phyloP scores from a whole-genome alignment of 2,329 filamentous ascomycete genomes.

The Claviceps lovelessii region DNA sequence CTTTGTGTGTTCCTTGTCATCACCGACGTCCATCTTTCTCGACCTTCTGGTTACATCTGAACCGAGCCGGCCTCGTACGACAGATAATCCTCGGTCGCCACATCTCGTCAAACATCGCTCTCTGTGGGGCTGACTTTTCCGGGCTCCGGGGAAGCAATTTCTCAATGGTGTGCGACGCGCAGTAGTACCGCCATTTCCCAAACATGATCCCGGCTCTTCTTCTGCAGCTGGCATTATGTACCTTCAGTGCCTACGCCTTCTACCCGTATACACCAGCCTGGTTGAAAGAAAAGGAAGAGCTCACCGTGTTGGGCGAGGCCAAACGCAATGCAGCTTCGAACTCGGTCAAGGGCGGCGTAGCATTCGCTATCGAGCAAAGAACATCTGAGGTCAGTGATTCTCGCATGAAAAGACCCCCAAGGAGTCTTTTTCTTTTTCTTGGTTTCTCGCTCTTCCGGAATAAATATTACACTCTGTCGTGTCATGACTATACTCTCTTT shows the following conservation, averaged over 20 bases:
- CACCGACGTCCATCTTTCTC: background rate
- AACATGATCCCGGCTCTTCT: slow-evolving; percentile 27
- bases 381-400: slow-evolving; percentile 8
- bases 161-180: slow-evolving; percentile 1
- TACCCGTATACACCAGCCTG: slow-evolving; percentile 29
- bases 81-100: background rate
- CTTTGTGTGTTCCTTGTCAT: background rate
- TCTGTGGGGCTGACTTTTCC: background rate
- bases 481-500: slow-evolving; percentile 12
- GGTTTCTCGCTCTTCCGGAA: too few relatives aligned
- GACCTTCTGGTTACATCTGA: background rate
- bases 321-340: slow-evolving; percentile 10
- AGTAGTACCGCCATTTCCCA: slow-evolving; percentile 8
- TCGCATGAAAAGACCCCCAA: background rate
- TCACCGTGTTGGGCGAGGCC: slow-evolving; percentile 9
- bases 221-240: slow-evolving; percentile 34
- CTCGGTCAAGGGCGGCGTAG: slow-evolving; percentile 14
- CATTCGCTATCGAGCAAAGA: slow-evolving; percentile 28
- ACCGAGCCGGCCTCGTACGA: slow-evolving; percentile 2
- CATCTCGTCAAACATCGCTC: background rate
- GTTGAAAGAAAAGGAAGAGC: slow-evolving; percentile 17
- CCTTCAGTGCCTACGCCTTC: slow-evolving; percentile 32
- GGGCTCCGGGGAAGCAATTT: background rate
- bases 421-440: background rate
- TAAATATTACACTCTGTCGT: background rate